Conservation (phyloP, 2,329 filamentous ascomycete species). For the Pyrenophora tritici-repentis region DNA sequence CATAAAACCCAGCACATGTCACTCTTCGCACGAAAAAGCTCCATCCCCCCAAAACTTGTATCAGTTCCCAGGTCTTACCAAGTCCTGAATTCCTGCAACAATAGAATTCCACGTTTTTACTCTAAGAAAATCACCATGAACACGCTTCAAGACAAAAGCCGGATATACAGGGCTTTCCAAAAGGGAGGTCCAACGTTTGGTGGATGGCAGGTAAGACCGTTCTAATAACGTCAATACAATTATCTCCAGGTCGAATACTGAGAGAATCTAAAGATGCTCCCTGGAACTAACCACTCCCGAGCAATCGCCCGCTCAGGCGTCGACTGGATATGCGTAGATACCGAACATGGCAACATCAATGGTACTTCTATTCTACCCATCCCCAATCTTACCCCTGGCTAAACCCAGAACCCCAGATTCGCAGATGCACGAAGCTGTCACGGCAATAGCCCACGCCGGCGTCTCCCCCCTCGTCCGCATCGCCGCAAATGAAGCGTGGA, state of each 20-base stretch:
- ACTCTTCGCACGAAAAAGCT: too few relatives aligned
- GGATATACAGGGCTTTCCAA: constrained; percentile 57
- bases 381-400: too few relatives aligned
- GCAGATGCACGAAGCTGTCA: constrained; percentile 62
- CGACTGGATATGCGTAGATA: constrained; percentile 61
- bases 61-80: too few relatives aligned
- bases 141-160: constrained; percentile 60
- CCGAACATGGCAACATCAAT: constrained; percentile 62
- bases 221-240: too few relatives aligned
- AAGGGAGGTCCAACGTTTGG: constrained; percentile 58
- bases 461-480: constrained; percentile 55
- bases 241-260: too few relatives aligned
- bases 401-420: constrained; percentile 37
- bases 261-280: constrained; percentile 17
- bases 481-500: constrained; percentile 63
- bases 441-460: constrained; percentile 52
- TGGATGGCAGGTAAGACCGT: constrained; percentile 59
- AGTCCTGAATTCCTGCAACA: background rate
- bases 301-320: constrained; percentile 59
- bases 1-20: background rate
- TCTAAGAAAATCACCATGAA: constrained; percentile 39
- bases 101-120: background rate
- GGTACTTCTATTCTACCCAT: too few relatives aligned
- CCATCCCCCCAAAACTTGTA: too few relatives aligned
- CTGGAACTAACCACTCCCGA: constrained; percentile 51